phyloP scores from a whole-genome alignment of 164 flowering plant species.

The Malania oleifera region DNA sequence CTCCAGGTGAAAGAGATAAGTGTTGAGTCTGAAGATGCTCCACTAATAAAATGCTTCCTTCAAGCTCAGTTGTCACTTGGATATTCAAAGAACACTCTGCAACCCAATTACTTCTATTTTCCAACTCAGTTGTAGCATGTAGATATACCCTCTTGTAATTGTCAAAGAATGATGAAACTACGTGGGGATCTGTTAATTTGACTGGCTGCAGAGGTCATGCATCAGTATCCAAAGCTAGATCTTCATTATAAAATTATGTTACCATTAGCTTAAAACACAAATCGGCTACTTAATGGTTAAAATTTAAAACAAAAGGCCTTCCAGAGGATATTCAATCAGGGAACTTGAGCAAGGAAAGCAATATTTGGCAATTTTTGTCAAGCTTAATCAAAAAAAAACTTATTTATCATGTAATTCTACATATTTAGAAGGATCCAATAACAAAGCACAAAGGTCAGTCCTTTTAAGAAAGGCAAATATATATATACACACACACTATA shows the following conservation, averaged over 20 bases:
- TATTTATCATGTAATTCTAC: too few relatives aligned
- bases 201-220: constrained; percentile 68
- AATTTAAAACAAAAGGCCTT: background rate
- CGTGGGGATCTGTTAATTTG: constrained; percentile 86
- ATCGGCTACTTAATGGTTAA: background rate
- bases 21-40: constrained; percentile 79
- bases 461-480: too few relatives aligned
- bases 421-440: too few relatives aligned
- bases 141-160: constrained; percentile 68
- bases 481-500: too few relatives aligned
- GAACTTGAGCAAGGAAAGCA: background rate
- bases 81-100: constrained; percentile 80
- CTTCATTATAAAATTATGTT: background rate
- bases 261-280: background rate
- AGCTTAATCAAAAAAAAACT: too few relatives aligned
- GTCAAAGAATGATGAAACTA: constrained; percentile 95
- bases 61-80: constrained; percentile 78
- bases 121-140: constrained; percentile 72
- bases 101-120: constrained; percentile 66
- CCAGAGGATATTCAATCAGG: background rate
- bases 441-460: too few relatives aligned
- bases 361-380: background rate
- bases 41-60: constrained; percentile 51
- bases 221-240: background rate
- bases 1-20: constrained; percentile 59